Percentiles rank a stretch among this genome's conserved stretches.
Evolutionary conservation across 163 green algal genomes (phyloP).

Genomic region (Volvox carteri): DNA sequence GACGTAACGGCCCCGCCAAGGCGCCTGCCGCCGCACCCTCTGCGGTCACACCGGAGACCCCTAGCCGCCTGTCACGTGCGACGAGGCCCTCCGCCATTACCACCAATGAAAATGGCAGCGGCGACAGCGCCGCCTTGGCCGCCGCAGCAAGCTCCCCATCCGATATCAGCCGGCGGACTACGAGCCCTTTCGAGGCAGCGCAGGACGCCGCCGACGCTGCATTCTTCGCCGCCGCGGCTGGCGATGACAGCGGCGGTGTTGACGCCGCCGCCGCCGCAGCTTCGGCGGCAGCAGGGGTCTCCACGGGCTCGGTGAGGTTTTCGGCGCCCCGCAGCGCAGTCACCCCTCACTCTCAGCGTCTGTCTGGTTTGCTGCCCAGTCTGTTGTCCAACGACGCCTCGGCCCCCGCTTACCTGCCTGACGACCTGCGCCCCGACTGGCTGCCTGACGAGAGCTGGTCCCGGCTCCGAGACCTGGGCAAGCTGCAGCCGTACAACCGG

Average conservation of each 20-base stretch:
- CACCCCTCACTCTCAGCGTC: conserved; percentile 3
- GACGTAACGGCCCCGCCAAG: not conserved
- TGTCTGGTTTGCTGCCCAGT: conserved; percentile 37
- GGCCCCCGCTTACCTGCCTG: conserved; percentile 54
- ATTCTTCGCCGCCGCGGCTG: conserved; percentile 1
- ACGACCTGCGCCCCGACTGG: conserved; percentile 56
- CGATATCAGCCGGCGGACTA: no score
- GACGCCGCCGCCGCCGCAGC: not conserved
- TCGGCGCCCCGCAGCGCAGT: not conserved
- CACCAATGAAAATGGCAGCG: not conserved
- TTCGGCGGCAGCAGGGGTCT: not conserved
- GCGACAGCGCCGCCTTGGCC: not conserved
- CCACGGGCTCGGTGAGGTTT: not conserved
- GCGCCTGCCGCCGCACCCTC: not conserved
- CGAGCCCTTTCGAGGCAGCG: not conserved
- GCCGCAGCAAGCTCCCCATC: no score
- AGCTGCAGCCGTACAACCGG: conserved; percentile 64
- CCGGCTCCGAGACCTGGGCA: conserved; percentile 61
- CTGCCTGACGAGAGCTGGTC: conserved; percentile 58
- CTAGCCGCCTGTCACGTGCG: not conserved
- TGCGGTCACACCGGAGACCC: not conserved
- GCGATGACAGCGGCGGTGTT: not conserved
- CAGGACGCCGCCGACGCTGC: not conserved
- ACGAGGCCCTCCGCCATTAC: not conserved
- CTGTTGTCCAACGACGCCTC: conserved; percentile 37